Evolutionary conservation across 805 yeast species (phyloP), one percentile per base, ranked within the genome.

Genomic region (Cyberlindnera galapagoensis): DNA sequence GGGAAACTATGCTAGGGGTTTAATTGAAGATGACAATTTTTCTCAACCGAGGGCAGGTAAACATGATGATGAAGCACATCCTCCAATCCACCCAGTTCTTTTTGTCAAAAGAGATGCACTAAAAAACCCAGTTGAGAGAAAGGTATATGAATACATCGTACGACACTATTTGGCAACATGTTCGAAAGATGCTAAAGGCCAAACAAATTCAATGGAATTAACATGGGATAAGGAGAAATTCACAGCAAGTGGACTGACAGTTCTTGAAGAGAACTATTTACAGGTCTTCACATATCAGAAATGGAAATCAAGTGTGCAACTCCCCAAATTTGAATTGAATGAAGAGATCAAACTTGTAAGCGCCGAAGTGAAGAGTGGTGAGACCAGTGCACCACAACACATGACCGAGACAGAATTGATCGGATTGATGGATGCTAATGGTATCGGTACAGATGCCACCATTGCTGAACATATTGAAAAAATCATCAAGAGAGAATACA

Each of bases 381-480:
- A 69, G 34, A 92, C 98, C 0, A 51, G 79, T 0, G 77, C 97
- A 1, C 98, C 99, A 0, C 57, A 61, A 18, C 80, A 76, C 33
- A 69, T 92, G 67, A 90, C 97, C 0, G 99, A 92, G 55, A 69
- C 95, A 0, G 98, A 90, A 51, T 65, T 92, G 15, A 86, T 92
- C 58, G 80, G 85, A 8, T 61, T 92, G 28, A 92, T 92, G 99
- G 97, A 94, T 61, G 83, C 77, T 9, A 92, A 92, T 56, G 97
- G 97, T 0, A 92, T 92, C 27, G 99, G 99, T 3, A 92, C 99
- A 0, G 99, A 92, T 62, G 99, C 99, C 1, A 92, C 99, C 0
- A 94, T 92, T 57, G 98, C 97, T 0, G 98, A 92, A 26, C 99
- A 92, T 57, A 92, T 92, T 23, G 87, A 82, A 36, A 88, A 83